These are phyloP conservation scores for Uronychia binucleata DNA, from an alignment of 73 alveolate species.

Conservation along the genomic window DNA sequence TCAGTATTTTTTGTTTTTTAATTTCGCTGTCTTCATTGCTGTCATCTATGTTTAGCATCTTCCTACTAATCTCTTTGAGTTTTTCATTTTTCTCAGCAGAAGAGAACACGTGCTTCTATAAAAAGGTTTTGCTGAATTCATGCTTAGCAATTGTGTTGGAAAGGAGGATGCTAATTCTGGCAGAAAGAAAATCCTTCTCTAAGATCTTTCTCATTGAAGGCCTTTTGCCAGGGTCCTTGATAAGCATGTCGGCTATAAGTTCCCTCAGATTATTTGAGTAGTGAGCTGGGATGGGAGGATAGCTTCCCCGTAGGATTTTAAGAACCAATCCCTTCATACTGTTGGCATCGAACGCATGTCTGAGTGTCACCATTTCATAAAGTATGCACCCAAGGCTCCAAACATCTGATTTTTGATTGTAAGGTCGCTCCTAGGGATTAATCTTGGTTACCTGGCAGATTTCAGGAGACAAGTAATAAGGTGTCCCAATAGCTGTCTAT, in stretches of 20 bases:
- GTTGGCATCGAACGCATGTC: conserved; percentile 99
- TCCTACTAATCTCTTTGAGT: neutral
- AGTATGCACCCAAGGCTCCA: conserved; percentile 99
- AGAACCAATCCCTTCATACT: conserved; percentile 90
- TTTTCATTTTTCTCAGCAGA: neutral
- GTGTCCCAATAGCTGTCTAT: conserved; percentile 98
- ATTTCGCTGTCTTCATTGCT: neutral
- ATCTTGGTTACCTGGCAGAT: conserved; percentile 75
- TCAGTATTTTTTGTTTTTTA: neutral
- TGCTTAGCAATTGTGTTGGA: conserved; percentile 51
- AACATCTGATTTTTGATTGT: conserved; percentile 97
- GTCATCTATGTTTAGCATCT: neutral
- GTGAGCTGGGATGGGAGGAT: conserved; percentile 79
- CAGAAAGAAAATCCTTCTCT: conserved; percentile 76
- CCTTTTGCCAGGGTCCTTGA: conserved; percentile 81
- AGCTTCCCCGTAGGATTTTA: conserved; percentile 87
- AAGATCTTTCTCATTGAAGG: conserved; percentile 82
- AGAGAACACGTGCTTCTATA: neutral
- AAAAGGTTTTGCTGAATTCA: conserved; percentile 1
- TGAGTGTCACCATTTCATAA: conserved; percentile 97
- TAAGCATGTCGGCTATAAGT: conserved; percentile 84
- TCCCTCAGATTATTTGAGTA: conserved; percentile 65
- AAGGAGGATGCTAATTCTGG: conserved; percentile 56
- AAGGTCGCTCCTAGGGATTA: conserved; percentile 78
- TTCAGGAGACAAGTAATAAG: conserved; percentile 98